Conservation (phyloP, 1,139 yeast species). For the Petasospora fabianii region DNA sequence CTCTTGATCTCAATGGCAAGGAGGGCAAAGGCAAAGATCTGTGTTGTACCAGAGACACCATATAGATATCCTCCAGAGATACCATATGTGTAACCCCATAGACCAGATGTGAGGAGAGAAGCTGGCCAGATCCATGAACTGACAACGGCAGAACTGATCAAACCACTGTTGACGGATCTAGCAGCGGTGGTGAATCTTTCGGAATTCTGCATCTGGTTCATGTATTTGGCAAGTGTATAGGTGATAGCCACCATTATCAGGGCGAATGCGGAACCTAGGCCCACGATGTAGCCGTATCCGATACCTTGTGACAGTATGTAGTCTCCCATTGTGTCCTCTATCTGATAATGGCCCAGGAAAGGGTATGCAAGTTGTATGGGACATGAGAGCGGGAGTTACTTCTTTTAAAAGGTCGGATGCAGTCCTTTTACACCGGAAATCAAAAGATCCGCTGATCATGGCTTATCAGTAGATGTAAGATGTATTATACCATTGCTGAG, state of each 20-base stretch:
- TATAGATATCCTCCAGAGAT: conserved; percentile 41
- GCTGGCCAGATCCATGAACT: conserved; percentile 50
- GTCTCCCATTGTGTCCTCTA: conserved; percentile 9
- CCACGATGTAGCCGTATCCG: conserved; percentile 39
- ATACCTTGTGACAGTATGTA: conserved; percentile 25
- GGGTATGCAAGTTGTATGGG: too few species aligned
- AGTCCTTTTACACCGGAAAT: too few species aligned
- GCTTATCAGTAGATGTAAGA: too few species aligned
- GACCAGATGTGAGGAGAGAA: conserved; percentile 35
- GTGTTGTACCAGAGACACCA: conserved; percentile 38
- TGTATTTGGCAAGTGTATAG: conserved; percentile 28
- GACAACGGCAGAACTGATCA: conserved; percentile 36
- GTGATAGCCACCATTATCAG: conserved; percentile 36
- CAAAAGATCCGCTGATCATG: too few species aligned
- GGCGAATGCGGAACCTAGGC: conserved; percentile 39
- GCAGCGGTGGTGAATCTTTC: conserved; percentile 38
- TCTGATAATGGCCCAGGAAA: too few species aligned
- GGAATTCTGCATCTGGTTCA: conserved; percentile 36
- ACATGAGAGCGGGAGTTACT: too few species aligned
- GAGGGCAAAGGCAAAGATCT: conserved; percentile 14
- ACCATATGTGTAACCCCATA: conserved; percentile 49
- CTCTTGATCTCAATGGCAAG: conserved; percentile 52
- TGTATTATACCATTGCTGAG: too few species aligned
- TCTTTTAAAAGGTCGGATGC: too few species aligned
- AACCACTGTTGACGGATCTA: conserved; percentile 35